Evolutionary conservation across 768 basidiomycete genomes (phyloP), one percentile per base, ranked within the genome.

Genomic region (Leccinum variicolor): DNA sequence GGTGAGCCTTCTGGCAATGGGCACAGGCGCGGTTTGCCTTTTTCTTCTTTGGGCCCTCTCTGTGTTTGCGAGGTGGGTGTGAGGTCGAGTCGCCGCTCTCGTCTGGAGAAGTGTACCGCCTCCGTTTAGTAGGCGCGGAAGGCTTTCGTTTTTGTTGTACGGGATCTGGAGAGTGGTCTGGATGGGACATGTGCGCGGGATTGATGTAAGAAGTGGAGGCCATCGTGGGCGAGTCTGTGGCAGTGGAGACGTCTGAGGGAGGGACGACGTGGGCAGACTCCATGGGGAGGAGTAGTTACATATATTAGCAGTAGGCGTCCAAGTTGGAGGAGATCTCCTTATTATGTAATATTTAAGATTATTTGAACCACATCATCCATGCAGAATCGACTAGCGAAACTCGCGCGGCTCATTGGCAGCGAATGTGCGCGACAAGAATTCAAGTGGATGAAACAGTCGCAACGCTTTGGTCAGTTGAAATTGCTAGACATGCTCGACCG

Each of bases 1-100:
- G 78, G 74, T 98, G 96, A 3, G 94, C 94, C 73, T 94, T 96
- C 75, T 98, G 95, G 73, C 96, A 98, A 64, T 93, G 91, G 61
- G 91, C 88, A 70, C 96, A 98, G 50, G 96, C 96, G 49, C 94
- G 84, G 65, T 84, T 91, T 0, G 94, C 93, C 74, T 95, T 94
- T 81, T 94, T 95, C 83, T 94, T 95, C 83, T 90, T 93, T 31
- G 89, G 89, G 1, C 85, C 85, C 54, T 90, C 87, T 69, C 84
- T 82, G 70, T 77, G 77, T 64, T 86, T 89, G 62, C 81, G 78
- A 8, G 74, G 73, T 13, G 65, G 73, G 33, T 76, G 71, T 21
- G 70, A 68, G 48, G 78, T 66, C 6, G 81, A 76, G 63, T 81
- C 79, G 61, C 78, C 76, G 63, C 81, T 77, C 59, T 81, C 82